These are phyloP conservation scores for Eucommia ulmoides DNA, from an alignment of 257 asterid genomes.

Conservation along the genomic window DNA sequence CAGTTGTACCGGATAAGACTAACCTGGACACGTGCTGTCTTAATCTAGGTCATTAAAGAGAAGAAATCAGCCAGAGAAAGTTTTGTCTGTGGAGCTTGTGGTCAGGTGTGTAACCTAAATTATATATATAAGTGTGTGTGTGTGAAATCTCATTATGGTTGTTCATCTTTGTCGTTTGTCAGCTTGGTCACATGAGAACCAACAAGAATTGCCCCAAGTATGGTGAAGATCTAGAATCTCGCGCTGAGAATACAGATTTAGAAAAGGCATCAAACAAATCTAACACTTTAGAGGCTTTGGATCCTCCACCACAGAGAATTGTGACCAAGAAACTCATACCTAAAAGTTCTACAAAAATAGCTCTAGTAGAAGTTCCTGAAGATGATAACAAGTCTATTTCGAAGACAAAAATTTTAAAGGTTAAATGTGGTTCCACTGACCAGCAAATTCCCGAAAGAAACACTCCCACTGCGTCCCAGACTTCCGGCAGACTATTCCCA, in stretches of 20 bases:
- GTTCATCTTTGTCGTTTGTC: slow-evolving; percentile 16
- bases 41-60: slow-evolving; percentile 65
- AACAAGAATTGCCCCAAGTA: slow-evolving; percentile 97
- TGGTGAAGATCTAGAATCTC: slow-evolving; percentile 68
- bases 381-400: slow-evolving; percentile 67
- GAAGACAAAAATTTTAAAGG: slow-evolving; percentile 77
- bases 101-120: slow-evolving; percentile 55
- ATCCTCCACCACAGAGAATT: slow-evolving; percentile 49
- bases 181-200: slow-evolving; percentile 99
- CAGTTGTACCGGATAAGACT: not conserved
- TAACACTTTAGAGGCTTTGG: slow-evolving; percentile 42
- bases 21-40: slow-evolving; percentile 15
- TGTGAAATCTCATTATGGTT: slow-evolving; percentile 4
- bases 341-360: slow-evolving; percentile 40
- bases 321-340: slow-evolving; percentile 43
- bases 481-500: slow-evolving; percentile 52
- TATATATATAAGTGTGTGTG: not conserved
- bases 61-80: slow-evolving; percentile 94
- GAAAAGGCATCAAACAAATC: slow-evolving; percentile 44
- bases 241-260: slow-evolving; percentile 46
- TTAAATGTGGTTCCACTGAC: slow-evolving; percentile 68
- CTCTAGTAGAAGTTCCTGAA: slow-evolving; percentile 45
- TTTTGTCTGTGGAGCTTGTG: slow-evolving; percentile 98
- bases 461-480: slow-evolving; percentile 62
- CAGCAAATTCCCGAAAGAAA: slow-evolving; percentile 60